phyloP scores from a whole-genome alignment of 345 rosid genomes.

The Euclidium syriacum region DNA sequence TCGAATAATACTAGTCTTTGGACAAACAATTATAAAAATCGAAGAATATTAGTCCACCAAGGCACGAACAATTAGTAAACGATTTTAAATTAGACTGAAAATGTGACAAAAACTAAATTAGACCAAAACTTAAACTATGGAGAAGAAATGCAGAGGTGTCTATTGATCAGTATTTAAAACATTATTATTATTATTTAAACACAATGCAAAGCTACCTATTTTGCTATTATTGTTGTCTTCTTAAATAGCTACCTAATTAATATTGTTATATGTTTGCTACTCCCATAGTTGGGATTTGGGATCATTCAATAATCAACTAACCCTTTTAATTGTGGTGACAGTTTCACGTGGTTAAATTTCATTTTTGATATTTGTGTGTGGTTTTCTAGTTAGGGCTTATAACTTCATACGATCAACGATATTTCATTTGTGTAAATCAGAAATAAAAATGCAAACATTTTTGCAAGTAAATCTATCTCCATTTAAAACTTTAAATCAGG shows the following conservation, averaged over 20 bases:
- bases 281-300: background rate
- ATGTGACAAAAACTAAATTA: background rate
- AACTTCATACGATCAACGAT: background rate
- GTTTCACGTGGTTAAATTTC: too few species aligned
- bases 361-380: background rate
- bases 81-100: background rate
- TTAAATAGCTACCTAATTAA: conserved; percentile 2
- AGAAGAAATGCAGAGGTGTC: conserved; percentile 2
- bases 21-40: background rate
- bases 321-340: background rate
- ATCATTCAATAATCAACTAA: background rate
- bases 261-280: background rate
- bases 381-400: background rate
- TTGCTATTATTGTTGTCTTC: too few species aligned
- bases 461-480: background rate
- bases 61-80: background rate
- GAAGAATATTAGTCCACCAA: background rate
- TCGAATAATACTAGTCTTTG: background rate
- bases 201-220: background rate
- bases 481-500: too few species aligned
- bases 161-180: background rate
- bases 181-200: background rate
- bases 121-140: conserved; percentile 11
- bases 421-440: background rate
- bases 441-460: background rate